Conservation (phyloP, 768 basidiomycete species). For the Leccinum longicurvipes region DNA sequence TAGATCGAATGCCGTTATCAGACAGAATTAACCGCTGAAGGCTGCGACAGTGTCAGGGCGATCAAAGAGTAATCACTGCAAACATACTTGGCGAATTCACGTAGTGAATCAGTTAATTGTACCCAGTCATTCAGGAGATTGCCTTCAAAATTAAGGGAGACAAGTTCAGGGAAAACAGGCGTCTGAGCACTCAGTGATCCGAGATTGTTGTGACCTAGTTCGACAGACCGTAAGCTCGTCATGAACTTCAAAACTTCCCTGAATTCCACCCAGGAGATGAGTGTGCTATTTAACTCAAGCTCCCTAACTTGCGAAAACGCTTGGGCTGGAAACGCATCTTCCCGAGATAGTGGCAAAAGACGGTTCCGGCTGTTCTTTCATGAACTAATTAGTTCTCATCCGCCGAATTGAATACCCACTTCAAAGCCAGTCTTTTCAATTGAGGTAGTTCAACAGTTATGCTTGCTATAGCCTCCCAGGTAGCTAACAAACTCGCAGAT, state of each 20-base stretch:
- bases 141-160: slow-evolving; percentile 65
- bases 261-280: slow-evolving; percentile 71
- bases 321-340: slow-evolving; percentile 29
- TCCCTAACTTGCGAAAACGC: slow-evolving; percentile 57
- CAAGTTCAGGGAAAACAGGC: slow-evolving; percentile 32
- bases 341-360: slow-evolving; percentile 37
- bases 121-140: slow-evolving; percentile 62
- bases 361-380: slow-evolving; percentile 60
- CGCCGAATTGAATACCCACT: slow-evolving; percentile 52
- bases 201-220: slow-evolving; percentile 71
- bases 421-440: slow-evolving; percentile 68
- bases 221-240: slow-evolving; percentile 52
- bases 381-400: slow-evolving; percentile 15
- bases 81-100: slow-evolving; percentile 43
- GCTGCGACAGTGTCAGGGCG: slow-evolving; percentile 31
- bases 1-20: slow-evolving; percentile 52
- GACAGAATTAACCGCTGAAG: slow-evolving; percentile 65
- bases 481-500: slow-evolving; percentile 67
- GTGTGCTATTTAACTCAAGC: slow-evolving; percentile 70
- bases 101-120: slow-evolving; percentile 43
- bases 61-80: not conserved
- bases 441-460: slow-evolving; percentile 61
- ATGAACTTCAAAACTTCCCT: slow-evolving; percentile 46
- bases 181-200: slow-evolving; percentile 26
- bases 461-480: slow-evolving; percentile 64